phyloP scores from a whole-genome alignment of 75 land plant genomes.

The Sequoia sempervirens region DNA sequence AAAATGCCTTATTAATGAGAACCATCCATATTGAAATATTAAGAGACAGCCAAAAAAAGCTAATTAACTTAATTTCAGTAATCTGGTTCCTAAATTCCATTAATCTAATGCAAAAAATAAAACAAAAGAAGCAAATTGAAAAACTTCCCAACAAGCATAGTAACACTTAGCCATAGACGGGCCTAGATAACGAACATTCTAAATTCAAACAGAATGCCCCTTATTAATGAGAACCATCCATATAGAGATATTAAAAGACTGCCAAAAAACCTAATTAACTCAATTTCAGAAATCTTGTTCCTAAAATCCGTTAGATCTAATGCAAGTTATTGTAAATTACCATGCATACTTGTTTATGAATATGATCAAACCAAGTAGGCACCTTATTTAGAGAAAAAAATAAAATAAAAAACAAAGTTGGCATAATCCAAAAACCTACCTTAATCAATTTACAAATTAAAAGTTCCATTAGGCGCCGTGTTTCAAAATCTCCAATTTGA shows the following conservation, averaged over 20 bases:
- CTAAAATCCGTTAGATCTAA: neutral
- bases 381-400: neutral
- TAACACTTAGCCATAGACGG: neutral
- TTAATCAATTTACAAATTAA: constrained; percentile 86
- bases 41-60: neutral
- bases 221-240: neutral
- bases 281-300: neutral
- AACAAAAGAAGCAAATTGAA: neutral
- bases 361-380: neutral
- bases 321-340: neutral
- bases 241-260: neutral
- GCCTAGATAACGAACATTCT: neutral
- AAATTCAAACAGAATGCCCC: neutral
- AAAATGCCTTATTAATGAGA: neutral
- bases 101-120: neutral
- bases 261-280: neutral
- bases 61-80: neutral
- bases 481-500: constrained; percentile 86
- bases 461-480: constrained; percentile 84
- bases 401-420: neutral
- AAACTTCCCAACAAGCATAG: neutral
- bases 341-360: neutral
- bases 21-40: neutral
- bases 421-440: constrained; percentile 35
- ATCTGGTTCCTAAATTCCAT: neutral